These are phyloP conservation scores for Boletus sp. DNA, from an alignment of 768 basidiomycete species.

Conservation along the genomic window DNA sequence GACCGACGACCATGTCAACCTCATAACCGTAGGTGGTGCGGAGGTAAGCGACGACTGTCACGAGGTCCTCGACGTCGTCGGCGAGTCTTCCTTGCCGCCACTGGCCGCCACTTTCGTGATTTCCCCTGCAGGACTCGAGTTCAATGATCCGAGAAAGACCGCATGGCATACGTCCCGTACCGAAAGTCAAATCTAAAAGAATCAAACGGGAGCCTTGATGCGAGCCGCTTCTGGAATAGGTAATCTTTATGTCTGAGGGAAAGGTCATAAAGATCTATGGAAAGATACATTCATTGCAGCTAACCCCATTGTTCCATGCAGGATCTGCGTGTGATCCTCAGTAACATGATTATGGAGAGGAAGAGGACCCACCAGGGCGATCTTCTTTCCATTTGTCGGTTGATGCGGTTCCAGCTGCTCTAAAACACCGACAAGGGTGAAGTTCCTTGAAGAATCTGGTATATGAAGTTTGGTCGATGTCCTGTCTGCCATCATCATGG, in stretches of 20 bases:
- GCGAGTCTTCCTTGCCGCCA: constrained; percentile 60
- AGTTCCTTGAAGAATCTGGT: constrained; percentile 47
- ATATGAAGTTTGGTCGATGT: constrained; percentile 52
- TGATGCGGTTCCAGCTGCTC: constrained; percentile 54
- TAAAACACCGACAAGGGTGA: constrained; percentile 55
- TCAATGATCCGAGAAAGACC: background rate
- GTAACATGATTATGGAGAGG: constrained; percentile 5
- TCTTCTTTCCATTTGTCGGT: constrained; percentile 55
- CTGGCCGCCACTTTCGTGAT: constrained; percentile 69
- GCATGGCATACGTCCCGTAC: constrained; percentile 39
- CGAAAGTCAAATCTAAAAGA: constrained; percentile 89
- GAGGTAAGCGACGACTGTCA: constrained; percentile 62
- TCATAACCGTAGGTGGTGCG: constrained; percentile 59
- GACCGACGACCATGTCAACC: constrained; percentile 69
- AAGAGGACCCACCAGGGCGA: constrained; percentile 57
- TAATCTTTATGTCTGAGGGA: constrained; percentile 77
- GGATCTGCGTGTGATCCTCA: constrained; percentile 48
- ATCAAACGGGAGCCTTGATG: constrained; percentile 62
- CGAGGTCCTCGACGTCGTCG: constrained; percentile 65
- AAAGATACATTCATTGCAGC: constrained; percentile 14
- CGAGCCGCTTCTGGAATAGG: constrained; percentile 74
- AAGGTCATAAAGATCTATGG: background rate
- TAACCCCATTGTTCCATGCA: constrained; percentile 80
- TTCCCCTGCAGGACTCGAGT: constrained; percentile 49
- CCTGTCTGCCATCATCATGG: constrained; percentile 23